Evolutionary conservation across 192 early-diverging fungal genomes (phyloP).

Genomic region (Umbelopsis sp.): DNA sequence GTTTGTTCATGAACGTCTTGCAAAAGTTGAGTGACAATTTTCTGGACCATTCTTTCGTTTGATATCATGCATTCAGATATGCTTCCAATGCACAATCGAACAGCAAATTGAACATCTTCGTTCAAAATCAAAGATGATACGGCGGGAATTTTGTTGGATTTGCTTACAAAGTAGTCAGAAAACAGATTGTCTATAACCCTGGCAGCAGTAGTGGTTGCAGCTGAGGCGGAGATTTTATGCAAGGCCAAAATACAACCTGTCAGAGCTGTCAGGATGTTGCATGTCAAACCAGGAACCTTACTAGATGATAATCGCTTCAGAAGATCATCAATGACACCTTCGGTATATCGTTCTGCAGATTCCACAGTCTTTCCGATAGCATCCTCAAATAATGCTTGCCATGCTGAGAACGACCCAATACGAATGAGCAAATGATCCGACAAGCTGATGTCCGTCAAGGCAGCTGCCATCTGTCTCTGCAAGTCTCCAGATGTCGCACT

Average conservation of each 20-base stretch:
- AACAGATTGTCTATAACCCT: not conserved
- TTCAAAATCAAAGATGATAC: constrained; percentile 26
- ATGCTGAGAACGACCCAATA: constrained; percentile 39
- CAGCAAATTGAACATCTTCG: constrained; percentile 38
- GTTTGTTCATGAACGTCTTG: not conserved
- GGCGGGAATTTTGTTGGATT: not conserved
- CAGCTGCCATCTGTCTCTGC: constrained; percentile 49
- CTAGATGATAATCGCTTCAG: constrained; percentile 23
- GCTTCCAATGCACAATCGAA: constrained; percentile 26
- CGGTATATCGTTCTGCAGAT: constrained; percentile 12
- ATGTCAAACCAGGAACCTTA: constrained; percentile 31
- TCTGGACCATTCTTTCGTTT: constrained; percentile 22
- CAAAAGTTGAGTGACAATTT: not conserved
- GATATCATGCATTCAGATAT: constrained; percentile 27
- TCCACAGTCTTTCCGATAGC: not conserved
- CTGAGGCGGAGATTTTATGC: not conserved
- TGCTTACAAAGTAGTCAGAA: constrained; percentile 5
- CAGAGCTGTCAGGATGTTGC: constrained; percentile 31
- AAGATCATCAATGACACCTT: constrained; percentile 21
- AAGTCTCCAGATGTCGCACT: constrained; percentile 19
- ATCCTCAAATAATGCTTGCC: constrained; percentile 49
- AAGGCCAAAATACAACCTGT: constrained; percentile 18
- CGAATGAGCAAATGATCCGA: constrained; percentile 56
- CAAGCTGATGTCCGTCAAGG: constrained; percentile 48
- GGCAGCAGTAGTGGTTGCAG: not conserved